A percentile compares a stretch with the other conserved stretches of the same genome.
phyloP scores from a whole-genome alignment of 192 early-diverging fungal genomes.

The Backusella circina region DNA sequence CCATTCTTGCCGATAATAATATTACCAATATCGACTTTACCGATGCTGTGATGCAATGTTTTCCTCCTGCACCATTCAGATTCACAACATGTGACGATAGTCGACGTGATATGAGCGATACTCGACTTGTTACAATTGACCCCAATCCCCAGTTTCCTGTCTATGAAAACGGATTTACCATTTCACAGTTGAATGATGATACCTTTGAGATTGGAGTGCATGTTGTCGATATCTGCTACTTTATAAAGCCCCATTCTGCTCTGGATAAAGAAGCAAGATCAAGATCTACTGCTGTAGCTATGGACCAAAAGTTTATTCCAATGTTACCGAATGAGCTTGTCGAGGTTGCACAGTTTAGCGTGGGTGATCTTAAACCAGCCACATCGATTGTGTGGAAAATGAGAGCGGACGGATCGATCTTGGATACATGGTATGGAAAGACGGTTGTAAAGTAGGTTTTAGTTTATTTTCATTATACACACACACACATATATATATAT shows the following conservation, averaged over 20 bases:
- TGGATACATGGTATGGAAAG: constrained; percentile 76
- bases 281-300: constrained; percentile 88
- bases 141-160: constrained; percentile 49
- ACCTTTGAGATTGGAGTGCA: constrained; percentile 74
- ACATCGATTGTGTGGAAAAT: constrained; percentile 94
- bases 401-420: constrained; percentile 75
- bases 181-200: constrained; percentile 56
- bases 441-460: constrained; percentile 21
- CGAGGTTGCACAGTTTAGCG: constrained; percentile 88
- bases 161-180: constrained; percentile 78
- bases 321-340: constrained; percentile 91
- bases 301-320: constrained; percentile 93
- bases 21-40: constrained; percentile 67
- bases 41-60: constrained; percentile 69
- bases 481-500: no score
- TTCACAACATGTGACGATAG: constrained; percentile 45
- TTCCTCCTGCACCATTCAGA: constrained; percentile 76
- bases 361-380: constrained; percentile 64
- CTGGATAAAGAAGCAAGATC: constrained; percentile 93
- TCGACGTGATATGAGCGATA: constrained; percentile 71
- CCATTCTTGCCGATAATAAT: constrained; percentile 77
- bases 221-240: constrained; percentile 95
- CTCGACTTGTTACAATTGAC: constrained; percentile 87
- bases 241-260: constrained; percentile 87
- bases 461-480: no score